A percentile compares a stretch with the other conserved stretches of the same genome.
These are phyloP conservation scores for Jaapia argillacea DNA, from an alignment of 768 basidiomycete species.

Conservation along the genomic window DNA sequence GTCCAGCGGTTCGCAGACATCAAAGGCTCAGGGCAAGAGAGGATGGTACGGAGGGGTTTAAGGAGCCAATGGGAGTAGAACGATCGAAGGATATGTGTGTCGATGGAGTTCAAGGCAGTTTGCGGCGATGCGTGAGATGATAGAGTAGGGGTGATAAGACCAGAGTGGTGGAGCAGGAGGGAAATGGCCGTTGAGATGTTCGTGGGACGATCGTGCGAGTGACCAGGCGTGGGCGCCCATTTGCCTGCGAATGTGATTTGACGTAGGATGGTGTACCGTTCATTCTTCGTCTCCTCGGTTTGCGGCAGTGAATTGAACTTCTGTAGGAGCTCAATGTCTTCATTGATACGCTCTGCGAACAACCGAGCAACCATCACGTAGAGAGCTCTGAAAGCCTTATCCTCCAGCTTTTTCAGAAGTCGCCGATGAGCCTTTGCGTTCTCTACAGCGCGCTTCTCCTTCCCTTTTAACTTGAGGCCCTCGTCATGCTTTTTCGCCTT, in stretches of 20 bases:
- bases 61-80: conserved; percentile 52
- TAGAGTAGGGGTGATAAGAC: conserved; percentile 15
- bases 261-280: conserved; percentile 20
- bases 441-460: conserved; percentile 7
- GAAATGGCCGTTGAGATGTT: conserved; percentile 58
- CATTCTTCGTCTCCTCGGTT: conserved; percentile 14
- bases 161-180: conserved; percentile 34
- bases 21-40: conserved; percentile 42
- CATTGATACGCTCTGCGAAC: conserved; percentile 40
- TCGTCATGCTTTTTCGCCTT: background rate
- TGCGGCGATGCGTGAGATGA: conserved; percentile 10
- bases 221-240: conserved; percentile 57
- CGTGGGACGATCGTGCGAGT: conserved; percentile 51
- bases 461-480: conserved; percentile 4
- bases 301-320: conserved; percentile 24
- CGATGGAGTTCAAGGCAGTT: conserved; percentile 20
- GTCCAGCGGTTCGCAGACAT: conserved; percentile 55
- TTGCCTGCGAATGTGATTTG: conserved; percentile 51
- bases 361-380: conserved; percentile 54
- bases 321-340: conserved; percentile 34
- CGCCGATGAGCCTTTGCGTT: conserved; percentile 21
- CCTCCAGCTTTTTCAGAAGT: conserved; percentile 30
- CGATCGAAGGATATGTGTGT: conserved; percentile 38
- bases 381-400: conserved; percentile 48
- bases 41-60: conserved; percentile 38